phyloP scores from a whole-genome alignment of 2,329 filamentous ascomycete genomes.

The Aspergillus pseudonomiae region DNA sequence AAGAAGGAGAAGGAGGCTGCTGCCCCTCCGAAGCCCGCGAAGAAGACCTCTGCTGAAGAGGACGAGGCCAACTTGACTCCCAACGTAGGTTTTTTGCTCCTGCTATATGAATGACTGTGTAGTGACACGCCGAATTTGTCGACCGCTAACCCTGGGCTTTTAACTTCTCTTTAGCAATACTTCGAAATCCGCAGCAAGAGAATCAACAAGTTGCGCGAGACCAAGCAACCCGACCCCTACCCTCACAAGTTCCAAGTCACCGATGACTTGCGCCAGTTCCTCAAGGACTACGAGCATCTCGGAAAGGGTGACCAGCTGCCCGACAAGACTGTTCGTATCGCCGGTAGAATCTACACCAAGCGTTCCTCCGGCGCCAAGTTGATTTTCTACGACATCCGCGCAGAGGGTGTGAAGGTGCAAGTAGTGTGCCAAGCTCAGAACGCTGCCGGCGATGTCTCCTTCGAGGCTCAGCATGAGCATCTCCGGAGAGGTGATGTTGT shows the following conservation, averaged over 20 bases:
- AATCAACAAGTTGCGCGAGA: slow-evolving; percentile 74
- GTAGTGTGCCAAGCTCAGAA: slow-evolving; percentile 90
- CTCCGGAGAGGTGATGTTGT: slow-evolving; percentile 91
- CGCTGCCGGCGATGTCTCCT: slow-evolving; percentile 67
- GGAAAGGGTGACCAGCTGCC: slow-evolving; percentile 84
- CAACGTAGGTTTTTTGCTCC: slow-evolving; percentile 58
- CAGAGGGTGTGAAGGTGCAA: slow-evolving; percentile 78
- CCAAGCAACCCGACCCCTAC: slow-evolving; percentile 79
- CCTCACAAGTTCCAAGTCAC: slow-evolving; percentile 92
- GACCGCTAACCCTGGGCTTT: background rate
- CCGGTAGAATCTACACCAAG: slow-evolving; percentile 87
- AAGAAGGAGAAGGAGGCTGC: slow-evolving; percentile 84
- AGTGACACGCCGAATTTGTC: background rate
- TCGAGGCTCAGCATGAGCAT: slow-evolving; percentile 86
- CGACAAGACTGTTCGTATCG: slow-evolving; percentile 75
- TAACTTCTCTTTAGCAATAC: slow-evolving; percentile 66
- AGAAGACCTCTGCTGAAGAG: slow-evolving; percentile 63
- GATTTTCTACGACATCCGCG: slow-evolving; percentile 85
- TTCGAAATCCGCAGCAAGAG: slow-evolving; percentile 91
- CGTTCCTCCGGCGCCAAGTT: slow-evolving; percentile 81
- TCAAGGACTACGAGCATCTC: slow-evolving; percentile 72
- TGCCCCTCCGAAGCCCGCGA: slow-evolving; percentile 61
- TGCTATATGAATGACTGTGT: background rate
- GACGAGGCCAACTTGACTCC: slow-evolving; percentile 74
- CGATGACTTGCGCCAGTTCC: slow-evolving; percentile 79